Evolutionary conservation across 345 rosid species (phyloP).

Genomic region (Sisymbrium altissimum): DNA sequence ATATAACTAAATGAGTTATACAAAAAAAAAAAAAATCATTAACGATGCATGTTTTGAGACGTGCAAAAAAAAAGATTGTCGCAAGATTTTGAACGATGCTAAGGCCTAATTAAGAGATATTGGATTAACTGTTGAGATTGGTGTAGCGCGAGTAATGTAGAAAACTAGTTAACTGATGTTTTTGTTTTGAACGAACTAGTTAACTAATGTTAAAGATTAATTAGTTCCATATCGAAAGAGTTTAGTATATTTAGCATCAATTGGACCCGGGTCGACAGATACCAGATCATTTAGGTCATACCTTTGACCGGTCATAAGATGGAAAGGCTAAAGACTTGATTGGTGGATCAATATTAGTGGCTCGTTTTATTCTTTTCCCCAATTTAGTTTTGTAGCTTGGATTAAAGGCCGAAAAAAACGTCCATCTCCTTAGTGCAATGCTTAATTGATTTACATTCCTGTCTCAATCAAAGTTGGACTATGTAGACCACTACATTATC

Average conservation of each 20-base stretch:
- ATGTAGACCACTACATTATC: neutral
- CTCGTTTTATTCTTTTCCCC: neutral
- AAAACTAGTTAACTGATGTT: neutral
- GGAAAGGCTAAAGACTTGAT: neutral
- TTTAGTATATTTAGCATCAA: neutral
- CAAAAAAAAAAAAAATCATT: too few species aligned
- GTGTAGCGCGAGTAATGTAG: neutral
- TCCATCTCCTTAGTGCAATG: neutral
- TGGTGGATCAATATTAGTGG: neutral
- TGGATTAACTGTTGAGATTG: too few species aligned
- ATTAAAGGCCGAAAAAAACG: neutral
- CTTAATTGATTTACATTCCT: neutral
- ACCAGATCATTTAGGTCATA: conserved; percentile 6
- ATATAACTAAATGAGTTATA: too few species aligned
- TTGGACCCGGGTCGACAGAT: neutral
- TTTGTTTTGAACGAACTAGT: too few species aligned
- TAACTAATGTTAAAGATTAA: neutral
- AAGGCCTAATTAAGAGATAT: too few species aligned
- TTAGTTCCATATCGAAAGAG: neutral
- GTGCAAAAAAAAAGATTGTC: too few species aligned
- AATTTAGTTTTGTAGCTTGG: neutral
- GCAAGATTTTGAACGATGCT: too few species aligned
- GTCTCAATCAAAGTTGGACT: neutral
- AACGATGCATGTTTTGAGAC: too few species aligned
- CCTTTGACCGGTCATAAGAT: conserved; percentile 3